These are phyloP conservation scores for Botryotinia narcissicola DNA, from an alignment of 2,329 filamentous ascomycete species.

Conservation along the genomic window DNA sequence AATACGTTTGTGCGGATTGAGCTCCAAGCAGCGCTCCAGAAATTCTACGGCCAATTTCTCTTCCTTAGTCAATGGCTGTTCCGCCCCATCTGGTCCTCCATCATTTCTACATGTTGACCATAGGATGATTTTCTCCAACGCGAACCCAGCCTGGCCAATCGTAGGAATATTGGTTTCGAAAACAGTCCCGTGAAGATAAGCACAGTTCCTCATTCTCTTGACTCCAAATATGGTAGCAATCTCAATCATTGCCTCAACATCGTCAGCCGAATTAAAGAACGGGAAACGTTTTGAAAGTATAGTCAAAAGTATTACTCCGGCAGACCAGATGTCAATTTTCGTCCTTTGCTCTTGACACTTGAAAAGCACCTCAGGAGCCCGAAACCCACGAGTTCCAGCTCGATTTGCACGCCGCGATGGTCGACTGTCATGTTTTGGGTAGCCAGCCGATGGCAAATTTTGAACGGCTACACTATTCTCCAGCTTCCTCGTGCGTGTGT, in stretches of 20 bases:
- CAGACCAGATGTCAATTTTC: conserved; percentile 95
- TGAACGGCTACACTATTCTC: conserved; percentile 58
- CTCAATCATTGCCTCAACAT: conserved; percentile 96
- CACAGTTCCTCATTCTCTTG: conserved; percentile 78
- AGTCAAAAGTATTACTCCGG: conserved; percentile 94
- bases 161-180: conserved; percentile 93
- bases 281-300: conserved; percentile 89
- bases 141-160: conserved; percentile 80
- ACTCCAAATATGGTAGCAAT: conserved; percentile 92
- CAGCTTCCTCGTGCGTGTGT: conserved; percentile 59
- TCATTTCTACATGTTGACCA: conserved; percentile 85
- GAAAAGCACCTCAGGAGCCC: conserved; percentile 92
- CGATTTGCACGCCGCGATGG: conserved; percentile 89
- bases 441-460: conserved; percentile 58
- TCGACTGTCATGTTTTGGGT: conserved; percentile 85
- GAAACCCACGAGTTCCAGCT: conserved; percentile 91
- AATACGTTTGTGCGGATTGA: conserved; percentile 71
- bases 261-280: conserved; percentile 98
- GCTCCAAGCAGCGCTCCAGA: conserved; percentile 68
- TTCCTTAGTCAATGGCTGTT: conserved; percentile 56
- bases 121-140: conserved; percentile 87
- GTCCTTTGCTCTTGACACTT: conserved; percentile 96
- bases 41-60: conserved; percentile 74
- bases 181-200: conserved; percentile 81
- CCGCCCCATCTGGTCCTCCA: conserved; percentile 49